Evolutionary conservation across 345 rosid species (phyloP).

Genomic region (Lagerstroemia speciosa): DNA sequence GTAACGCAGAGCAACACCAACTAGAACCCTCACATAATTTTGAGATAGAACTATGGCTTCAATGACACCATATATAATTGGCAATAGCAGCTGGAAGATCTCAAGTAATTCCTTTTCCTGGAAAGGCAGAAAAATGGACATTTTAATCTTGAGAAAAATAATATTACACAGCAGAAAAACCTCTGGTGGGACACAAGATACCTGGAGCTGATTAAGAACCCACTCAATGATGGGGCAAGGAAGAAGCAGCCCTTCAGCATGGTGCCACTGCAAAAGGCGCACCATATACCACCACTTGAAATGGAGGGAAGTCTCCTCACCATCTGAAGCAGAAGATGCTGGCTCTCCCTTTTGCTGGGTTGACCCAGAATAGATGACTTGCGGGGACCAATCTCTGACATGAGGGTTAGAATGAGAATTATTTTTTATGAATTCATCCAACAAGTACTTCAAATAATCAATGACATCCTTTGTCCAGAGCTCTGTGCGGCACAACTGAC

Average conservation of each 20-base stretch:
- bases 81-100: constrained; percentile 77
- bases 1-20: constrained; percentile 64
- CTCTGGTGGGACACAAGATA: constrained; percentile 9
- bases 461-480: constrained; percentile 94
- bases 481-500: constrained; percentile 63
- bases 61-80: constrained; percentile 75
- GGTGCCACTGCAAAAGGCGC: constrained; percentile 90
- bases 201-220: constrained; percentile 91
- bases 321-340: constrained; percentile 41
- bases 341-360: constrained; percentile 46
- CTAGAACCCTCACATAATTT: constrained; percentile 73
- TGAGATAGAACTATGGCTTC: constrained; percentile 82
- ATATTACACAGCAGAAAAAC: neutral
- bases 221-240: constrained; percentile 90
- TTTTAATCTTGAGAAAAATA: neutral
- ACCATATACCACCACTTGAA: constrained; percentile 94
- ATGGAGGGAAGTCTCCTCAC: constrained; percentile 81
- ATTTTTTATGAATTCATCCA: constrained; percentile 67
- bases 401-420: constrained; percentile 54
- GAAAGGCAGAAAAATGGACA: constrained; percentile 18
- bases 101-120: constrained; percentile 85
- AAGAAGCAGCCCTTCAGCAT: constrained; percentile 80
- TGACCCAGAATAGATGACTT: constrained; percentile 60
- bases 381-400: constrained; percentile 54
- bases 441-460: constrained; percentile 74